Base-by-base conservation (phyloP, 139 green algal species). In the Coelastrella sp. region DNA sequence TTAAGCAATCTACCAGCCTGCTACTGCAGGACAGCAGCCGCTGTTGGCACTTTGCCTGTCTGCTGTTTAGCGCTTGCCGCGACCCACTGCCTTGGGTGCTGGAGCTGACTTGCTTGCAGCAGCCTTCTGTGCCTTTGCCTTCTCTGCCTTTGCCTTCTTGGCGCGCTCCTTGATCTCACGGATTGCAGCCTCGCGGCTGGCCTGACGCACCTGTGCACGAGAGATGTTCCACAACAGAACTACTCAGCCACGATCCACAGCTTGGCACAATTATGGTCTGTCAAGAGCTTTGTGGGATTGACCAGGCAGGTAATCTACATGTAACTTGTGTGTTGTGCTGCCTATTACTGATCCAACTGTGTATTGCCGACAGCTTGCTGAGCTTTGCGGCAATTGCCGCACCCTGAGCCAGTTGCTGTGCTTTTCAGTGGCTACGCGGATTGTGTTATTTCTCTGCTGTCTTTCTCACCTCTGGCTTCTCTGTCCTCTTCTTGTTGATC, bases 131-230 rank as follows among this genome's bases (percentile, higher is more conserved):
- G 83, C 48, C 85, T 88, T 88, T 27, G 88, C 74, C 92, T 96
- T 96, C 60, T 95, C 92, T 1, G 93, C 92, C 93, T 98, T 98
- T 40, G 66, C 79, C 94, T 98, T 99, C 93, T 98, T 98, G 50
- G 92, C 89, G 40, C 96, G 93, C 91, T 99, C 96, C 96, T 99
- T 99, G 66, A 99, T 93, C 92, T 99, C 94, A 73, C 96, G 96
- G 83, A 99, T 92, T 15, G 97, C 97, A 32, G 94, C 93, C 79
- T 99, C 97, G 34, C 97, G 94, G 53, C 87, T 91, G 50, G 96
- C 97, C 87, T 97, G 94, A 78, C 97, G 95, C 30, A 95, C 89
- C 81, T 95, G 92, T 41, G 78, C 17, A 86, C 92, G 91, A 79
- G 7, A 45, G 48, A n/a, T n/a, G n/a, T n/a, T n/a, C n/a, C n/a